Percentiles rank a stretch among this genome's conserved stretches.
Conservation (phyloP, 2,329 filamentous ascomycete genomes). For the Amphichorda felina region DNA sequence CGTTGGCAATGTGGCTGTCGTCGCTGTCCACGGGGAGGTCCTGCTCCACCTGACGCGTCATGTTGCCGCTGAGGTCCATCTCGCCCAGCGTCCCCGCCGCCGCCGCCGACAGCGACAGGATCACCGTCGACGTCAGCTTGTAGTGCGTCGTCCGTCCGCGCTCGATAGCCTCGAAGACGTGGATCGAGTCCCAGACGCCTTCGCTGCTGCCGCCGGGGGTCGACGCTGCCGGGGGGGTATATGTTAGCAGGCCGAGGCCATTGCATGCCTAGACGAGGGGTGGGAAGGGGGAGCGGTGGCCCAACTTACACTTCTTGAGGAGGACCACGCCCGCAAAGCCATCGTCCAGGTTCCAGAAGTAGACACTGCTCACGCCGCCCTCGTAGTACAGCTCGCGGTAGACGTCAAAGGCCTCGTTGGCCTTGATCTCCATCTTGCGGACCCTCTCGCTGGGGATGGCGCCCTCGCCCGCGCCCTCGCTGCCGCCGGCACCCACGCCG, state of each 20-base stretch:
- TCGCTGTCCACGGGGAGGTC: slow-evolving; percentile 85
- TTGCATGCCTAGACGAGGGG: no score
- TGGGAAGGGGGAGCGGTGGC: background rate
- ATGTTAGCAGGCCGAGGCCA: no score
- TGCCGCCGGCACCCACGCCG: slow-evolving; percentile 36
- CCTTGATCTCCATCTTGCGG: slow-evolving; percentile 83
- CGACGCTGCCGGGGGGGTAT: no score
- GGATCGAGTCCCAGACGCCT: slow-evolving; percentile 94
- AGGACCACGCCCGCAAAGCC: slow-evolving; percentile 94
- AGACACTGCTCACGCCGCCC: slow-evolving; percentile 89
- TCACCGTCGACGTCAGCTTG: slow-evolving; percentile 95
- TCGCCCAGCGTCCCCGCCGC: slow-evolving; percentile 51
- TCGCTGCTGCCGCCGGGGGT: slow-evolving; percentile 53
- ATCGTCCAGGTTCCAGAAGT: slow-evolving; percentile 97
- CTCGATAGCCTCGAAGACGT: slow-evolving; percentile 95
- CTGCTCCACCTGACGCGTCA: slow-evolving; percentile 92
- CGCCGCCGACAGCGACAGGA: slow-evolving; percentile 66
- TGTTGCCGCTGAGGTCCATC: slow-evolving; percentile 91
- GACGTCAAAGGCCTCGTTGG: slow-evolving; percentile 94
- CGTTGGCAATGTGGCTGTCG: slow-evolving; percentile 88
- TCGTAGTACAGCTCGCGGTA: slow-evolving; percentile 97
- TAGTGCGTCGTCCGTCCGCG: slow-evolving; percentile 87
- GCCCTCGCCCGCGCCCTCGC: slow-evolving; percentile 58
- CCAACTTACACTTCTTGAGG: slow-evolving; percentile 72
- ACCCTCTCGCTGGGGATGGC: slow-evolving; percentile 84